These are phyloP conservation scores for Trichoderma sp. DNA, from an alignment of 2,329 filamentous ascomycete species.

Conservation along the genomic window DNA sequence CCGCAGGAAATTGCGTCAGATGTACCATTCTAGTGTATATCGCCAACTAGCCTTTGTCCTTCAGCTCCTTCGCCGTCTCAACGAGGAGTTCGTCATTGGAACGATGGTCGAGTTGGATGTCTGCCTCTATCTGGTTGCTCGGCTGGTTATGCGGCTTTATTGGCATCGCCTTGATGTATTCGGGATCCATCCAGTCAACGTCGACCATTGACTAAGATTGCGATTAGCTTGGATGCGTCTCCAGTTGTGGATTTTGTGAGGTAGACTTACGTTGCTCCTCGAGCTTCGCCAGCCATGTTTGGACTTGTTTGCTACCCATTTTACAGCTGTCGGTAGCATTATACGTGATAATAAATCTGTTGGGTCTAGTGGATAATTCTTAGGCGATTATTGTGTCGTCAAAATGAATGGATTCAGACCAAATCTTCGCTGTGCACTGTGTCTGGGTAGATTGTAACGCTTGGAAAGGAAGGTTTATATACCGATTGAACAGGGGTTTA, in stretches of 20 bases:
- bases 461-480: not conserved
- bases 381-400: too few relatives aligned
- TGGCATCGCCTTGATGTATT: constrained; percentile 44
- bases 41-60: constrained; percentile 44
- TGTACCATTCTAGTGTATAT: constrained; percentile 46
- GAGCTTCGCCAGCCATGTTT: constrained; percentile 44
- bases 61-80: constrained; percentile 42
- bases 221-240: not conserved
- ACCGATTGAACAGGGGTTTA: not conserved
- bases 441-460: not conserved
- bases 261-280: constrained; percentile 37
- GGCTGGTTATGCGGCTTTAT: constrained; percentile 48
- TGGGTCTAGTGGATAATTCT: not conserved
- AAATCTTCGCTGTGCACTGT: not conserved
- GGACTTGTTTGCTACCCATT: constrained; percentile 33
- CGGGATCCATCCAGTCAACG: constrained; percentile 51
- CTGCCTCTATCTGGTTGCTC: constrained; percentile 49
- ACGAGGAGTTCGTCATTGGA: constrained; percentile 43
- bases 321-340: not conserved
- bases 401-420: not conserved
- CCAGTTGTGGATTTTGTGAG: not conserved
- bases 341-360: too few relatives aligned
- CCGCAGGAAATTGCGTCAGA: not conserved
- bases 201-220: constrained; percentile 45
- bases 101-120: constrained; percentile 43